These are phyloP conservation scores for Boeremia lycopersici DNA, from an alignment of 2,329 filamentous ascomycete genomes.

Conservation along the genomic window DNA sequence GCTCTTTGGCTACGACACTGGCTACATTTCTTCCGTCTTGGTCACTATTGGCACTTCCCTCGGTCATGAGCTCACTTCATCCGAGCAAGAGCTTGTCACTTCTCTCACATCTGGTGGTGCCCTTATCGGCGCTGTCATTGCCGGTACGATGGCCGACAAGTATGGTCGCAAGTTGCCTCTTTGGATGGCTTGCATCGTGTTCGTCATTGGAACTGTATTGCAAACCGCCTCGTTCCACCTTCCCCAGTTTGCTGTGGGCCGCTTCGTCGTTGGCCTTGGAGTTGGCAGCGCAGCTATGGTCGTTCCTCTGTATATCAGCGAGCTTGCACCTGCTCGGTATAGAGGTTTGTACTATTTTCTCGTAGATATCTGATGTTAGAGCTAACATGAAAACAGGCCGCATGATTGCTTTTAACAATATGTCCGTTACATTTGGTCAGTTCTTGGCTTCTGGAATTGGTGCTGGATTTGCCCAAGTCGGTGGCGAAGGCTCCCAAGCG, in stretches of 20 bases:
- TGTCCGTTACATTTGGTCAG: slow-evolving; percentile 37
- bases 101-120: slow-evolving; percentile 47
- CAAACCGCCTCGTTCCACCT: slow-evolving; percentile 36
- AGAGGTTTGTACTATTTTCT: slow-evolving; percentile 22
- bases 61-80: slow-evolving; percentile 36
- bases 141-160: slow-evolving; percentile 45
- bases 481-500: slow-evolving; percentile 32
- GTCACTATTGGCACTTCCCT: slow-evolving; percentile 46
- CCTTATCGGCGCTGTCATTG: slow-evolving; percentile 46
- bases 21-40: slow-evolving; percentile 47
- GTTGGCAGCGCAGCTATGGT: slow-evolving; percentile 42
- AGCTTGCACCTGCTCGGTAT: slow-evolving; percentile 40
- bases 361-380: no score
- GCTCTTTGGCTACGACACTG: slow-evolving; percentile 47
- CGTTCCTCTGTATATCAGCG: slow-evolving; percentile 39
- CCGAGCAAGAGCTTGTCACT: slow-evolving; percentile 49
- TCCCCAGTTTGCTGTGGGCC: slow-evolving; percentile 36
- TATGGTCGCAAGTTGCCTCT: slow-evolving; percentile 43
- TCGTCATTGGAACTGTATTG: slow-evolving; percentile 37
- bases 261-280: slow-evolving; percentile 40
- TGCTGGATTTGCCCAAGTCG: slow-evolving; percentile 46
- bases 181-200: slow-evolving; percentile 34
- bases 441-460: slow-evolving; percentile 42
- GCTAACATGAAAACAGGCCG: slow-evolving; percentile 1
- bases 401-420: slow-evolving; percentile 40